These are phyloP conservation scores for Cyclostephanos invisitatus DNA, from an alignment of 108 stramenopile genomes.

Conservation along the genomic window DNA sequence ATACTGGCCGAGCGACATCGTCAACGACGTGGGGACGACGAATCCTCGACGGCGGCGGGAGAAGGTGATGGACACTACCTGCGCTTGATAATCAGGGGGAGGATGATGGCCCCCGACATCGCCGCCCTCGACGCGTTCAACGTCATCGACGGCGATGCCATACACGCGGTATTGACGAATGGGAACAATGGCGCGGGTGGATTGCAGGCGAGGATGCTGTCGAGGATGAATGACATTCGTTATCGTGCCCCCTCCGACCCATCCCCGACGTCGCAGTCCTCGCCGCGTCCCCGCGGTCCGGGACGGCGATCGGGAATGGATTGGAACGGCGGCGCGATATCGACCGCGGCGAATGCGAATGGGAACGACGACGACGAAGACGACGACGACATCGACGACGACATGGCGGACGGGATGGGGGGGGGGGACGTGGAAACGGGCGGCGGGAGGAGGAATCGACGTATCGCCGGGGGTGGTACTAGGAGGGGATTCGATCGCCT, in stretches of 20 bases:
- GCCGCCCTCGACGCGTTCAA: constrained; percentile 50
- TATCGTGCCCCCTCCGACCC: not conserved
- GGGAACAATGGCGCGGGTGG: too few relatives aligned
- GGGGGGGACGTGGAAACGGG: constrained; percentile 23
- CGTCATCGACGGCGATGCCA: constrained; percentile 57
- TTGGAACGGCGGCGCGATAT: too few relatives aligned
- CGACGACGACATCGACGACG: constrained; percentile 26
- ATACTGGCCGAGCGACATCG: constrained; percentile 6
- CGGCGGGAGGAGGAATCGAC: not conserved
- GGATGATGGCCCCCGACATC: constrained; percentile 75
- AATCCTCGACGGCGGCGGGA: not conserved
- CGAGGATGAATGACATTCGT: not conserved
- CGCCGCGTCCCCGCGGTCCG: too few relatives aligned
- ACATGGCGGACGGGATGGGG: constrained; percentile 41
- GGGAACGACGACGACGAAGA: constrained; percentile 57
- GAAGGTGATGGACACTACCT: constrained; percentile 40
- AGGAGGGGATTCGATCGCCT: constrained; percentile 83
- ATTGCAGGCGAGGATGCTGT: constrained; percentile 33
- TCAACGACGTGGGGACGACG: not conserved
- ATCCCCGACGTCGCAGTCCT: too few relatives aligned
- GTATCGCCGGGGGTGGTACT: constrained; percentile 24
- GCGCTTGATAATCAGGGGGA: constrained; percentile 73
- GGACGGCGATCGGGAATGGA: too few relatives aligned
- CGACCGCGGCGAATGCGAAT: constrained; percentile 54
- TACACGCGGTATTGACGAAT: too few relatives aligned